Evolutionary conservation across 176 grass and related monocot species (phyloP).

Genomic region (Oryza meyeriana): DNA sequence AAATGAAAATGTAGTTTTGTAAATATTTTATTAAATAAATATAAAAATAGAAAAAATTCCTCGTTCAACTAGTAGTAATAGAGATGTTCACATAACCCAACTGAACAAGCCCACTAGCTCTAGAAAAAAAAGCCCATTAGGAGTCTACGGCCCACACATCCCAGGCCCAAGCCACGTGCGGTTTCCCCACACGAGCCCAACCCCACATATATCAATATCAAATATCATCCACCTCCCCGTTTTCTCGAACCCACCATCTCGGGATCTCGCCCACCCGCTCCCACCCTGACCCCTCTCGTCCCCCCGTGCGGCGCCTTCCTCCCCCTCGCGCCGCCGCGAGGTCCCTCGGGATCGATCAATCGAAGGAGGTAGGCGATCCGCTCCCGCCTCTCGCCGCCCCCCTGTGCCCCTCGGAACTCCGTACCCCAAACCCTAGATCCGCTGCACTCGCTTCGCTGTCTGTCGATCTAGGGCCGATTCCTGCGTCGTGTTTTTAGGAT

Average conservation of each 20-base stretch:
- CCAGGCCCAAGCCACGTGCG: no score
- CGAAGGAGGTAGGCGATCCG: background rate
- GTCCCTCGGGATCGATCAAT: background rate
- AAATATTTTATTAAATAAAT: no score
- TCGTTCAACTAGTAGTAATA: no score
- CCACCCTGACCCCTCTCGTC: background rate
- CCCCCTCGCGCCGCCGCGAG: background rate
- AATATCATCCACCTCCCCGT: background rate
- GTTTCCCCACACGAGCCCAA: background rate
- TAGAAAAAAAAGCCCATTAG: no score
- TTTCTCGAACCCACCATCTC: background rate
- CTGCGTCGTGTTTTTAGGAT: background rate
- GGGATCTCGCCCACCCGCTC: background rate
- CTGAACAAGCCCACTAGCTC: no score
- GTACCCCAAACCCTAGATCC: background rate
- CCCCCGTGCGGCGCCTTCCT: background rate
- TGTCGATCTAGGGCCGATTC: background rate
- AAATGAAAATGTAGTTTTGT: no score
- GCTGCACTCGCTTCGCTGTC: background rate
- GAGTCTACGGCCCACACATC: background rate
- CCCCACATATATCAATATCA: background rate
- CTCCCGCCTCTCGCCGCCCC: background rate
- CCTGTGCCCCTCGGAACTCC: background rate
- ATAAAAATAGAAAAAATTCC: no score
- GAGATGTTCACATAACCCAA: no score